Base-by-base conservation (phyloP, 139 green algal genomes). In the Asterochloris erici region DNA sequence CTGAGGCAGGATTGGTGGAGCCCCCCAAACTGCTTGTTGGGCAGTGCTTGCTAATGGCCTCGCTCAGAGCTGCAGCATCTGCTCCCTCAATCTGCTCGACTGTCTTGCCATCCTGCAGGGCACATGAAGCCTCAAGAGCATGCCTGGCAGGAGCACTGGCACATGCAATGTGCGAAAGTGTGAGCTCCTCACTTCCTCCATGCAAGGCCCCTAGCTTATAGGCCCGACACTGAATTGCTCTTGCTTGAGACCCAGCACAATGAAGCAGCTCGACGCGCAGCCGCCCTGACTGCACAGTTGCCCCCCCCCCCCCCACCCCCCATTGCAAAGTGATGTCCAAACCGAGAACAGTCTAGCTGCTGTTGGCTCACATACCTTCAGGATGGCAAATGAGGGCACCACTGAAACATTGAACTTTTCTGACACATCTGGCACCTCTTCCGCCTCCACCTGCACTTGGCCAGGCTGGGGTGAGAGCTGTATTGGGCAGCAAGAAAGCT, bases 381-480 rank as follows among this genome's bases (percentile, higher is more conserved):
- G 66, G 47, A 98, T 88, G 1, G 95, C 68, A 73, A 96, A 95
- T 80, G 87, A 90, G 1, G 95, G 95, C 24, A 98, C 94, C 4
- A 90, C 89, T 0, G 88, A 83, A 4, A 98, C 90, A 9, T 82
- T 86, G 79, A 90, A 95, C 47, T 85, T 64, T 64, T 94, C 86
- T 0, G 91, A 92, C 0, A 97, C 77, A 6, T 95, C 95, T 63
- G 92, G 79, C 21, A 93, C 87, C 62, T 92, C 90, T 83, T 98
- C 95, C 9, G 93, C 94, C 73, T 98, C 94, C 14, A 97, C 92
- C 82, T 95, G 87, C 29, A 86, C 14, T n/a, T 23, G 24, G 38
- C 38, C 23, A 26, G 9, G 9, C 23, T 23, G 21, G 23, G 24
- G 17, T 70, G 0, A 80, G 60, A 70, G 13, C 24, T 16, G 73